Conservation (phyloP, 108 stramenopile species). For the Ochromonas danica region DNA sequence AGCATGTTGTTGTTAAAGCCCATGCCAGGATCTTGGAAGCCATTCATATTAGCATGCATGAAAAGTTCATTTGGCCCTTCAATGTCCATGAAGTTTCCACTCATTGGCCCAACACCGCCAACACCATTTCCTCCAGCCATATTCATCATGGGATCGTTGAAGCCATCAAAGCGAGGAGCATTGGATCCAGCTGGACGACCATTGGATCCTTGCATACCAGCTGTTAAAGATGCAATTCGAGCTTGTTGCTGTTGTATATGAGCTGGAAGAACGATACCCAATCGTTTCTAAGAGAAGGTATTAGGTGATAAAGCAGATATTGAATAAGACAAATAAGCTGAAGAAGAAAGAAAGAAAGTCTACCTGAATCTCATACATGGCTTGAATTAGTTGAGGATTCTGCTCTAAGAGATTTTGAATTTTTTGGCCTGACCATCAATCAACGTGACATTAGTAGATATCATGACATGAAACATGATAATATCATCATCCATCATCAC, state of each 20-base stretch:
- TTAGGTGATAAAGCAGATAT: neutral
- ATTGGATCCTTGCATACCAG: neutral
- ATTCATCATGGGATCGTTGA: neutral
- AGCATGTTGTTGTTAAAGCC: neutral
- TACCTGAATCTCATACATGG: neutral
- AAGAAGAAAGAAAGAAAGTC: neutral
- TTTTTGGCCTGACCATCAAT: neutral
- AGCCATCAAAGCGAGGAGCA: neutral
- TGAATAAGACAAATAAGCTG: neutral
- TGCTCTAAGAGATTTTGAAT: neutral
- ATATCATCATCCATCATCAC: no score
- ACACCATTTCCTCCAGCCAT: neutral
- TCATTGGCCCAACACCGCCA: neutral
- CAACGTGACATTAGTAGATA: no score
- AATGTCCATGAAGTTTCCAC: neutral
- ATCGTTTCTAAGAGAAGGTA: neutral
- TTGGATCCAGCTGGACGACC: neutral
- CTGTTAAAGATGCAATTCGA: neutral
- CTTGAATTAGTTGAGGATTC: slow-evolving; percentile 19
- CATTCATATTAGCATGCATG: neutral
- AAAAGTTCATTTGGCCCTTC: neutral
- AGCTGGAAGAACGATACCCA: slow-evolving; percentile 1
- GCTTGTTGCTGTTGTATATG: neutral
- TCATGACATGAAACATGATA: no score
- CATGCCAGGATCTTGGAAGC: neutral